A percentile compares a stretch with the other conserved stretches of the same genome.
phyloP scores from a whole-genome alignment of 441 rosid genomes.

The Jatropha podagrica region DNA sequence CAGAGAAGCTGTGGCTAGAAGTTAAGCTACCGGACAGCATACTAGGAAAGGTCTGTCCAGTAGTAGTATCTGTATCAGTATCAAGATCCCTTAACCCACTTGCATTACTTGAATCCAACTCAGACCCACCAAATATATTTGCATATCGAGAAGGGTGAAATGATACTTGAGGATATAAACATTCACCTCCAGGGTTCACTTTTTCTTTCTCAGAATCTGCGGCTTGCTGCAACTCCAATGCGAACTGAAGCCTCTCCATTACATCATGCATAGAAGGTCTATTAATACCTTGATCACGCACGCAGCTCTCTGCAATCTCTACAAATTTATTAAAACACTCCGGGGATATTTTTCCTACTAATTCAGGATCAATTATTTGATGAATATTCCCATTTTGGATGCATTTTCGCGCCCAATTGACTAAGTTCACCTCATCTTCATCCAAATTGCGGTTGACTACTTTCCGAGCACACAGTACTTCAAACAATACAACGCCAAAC shows the following conservation, averaged over 20 bases:
- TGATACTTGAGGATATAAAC: neutral
- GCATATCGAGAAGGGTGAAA: neutral
- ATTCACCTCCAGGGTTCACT: neutral
- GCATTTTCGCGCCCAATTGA: slow-evolving; percentile 31
- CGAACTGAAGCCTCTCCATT: slow-evolving; percentile 28
- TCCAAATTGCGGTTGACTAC: slow-evolving; percentile 18
- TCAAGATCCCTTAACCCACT: neutral
- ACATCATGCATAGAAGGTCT: slow-evolving; percentile 36
- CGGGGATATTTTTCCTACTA: slow-evolving; percentile 31
- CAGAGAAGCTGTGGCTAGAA: neutral
- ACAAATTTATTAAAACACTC: slow-evolving; percentile 27
- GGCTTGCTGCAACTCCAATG: slow-evolving; percentile 28
- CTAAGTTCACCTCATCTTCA: slow-evolving; percentile 28
- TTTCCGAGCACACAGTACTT: slow-evolving; percentile 38
- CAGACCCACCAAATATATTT: neutral
- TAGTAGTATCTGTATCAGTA: neutral
- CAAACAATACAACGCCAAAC: slow-evolving; percentile 42
- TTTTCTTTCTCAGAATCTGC: slow-evolving; percentile 16
- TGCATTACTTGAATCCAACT: neutral
- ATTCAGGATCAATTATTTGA: slow-evolving; percentile 27
- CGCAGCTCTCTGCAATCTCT: slow-evolving; percentile 32
- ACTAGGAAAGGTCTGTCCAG: neutral
- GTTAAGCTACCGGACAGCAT: neutral
- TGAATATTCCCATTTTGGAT: slow-evolving; percentile 25
- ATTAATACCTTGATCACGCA: slow-evolving; percentile 26